Base-by-base conservation (phyloP, 495 filamentous ascomycete species). In the Terfezia claveryi region DNA sequence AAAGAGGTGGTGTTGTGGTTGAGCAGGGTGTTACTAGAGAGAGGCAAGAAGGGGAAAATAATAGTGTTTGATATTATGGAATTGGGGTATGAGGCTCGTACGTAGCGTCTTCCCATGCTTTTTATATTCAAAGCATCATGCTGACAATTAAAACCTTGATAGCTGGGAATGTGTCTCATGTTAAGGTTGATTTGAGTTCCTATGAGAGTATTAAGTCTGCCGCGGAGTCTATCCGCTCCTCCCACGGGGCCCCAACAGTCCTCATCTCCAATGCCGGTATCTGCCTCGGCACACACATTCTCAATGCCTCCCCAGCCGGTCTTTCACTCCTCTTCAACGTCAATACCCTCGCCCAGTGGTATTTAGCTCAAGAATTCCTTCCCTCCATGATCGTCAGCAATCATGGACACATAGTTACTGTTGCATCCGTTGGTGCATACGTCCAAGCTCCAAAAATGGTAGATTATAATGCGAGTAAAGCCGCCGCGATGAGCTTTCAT, bases 181-280 rank as follows among this genome's bases (percentile, higher is more conserved):
- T 49, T 49, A n/a, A 49, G 44, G 14, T 49, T 32, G 27, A 32
- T 7, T 32, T 32, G 27, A 32, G 27, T 32, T 32, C 36, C 17
- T 9, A 49, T 8, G 16, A 11, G 17, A 37, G 14, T 12, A 16
- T 37, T 8, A 9, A 23, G 16, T 16, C 17, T 20, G 27, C 37
- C 8, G 14, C 36, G 16, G 11, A 20, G 41, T 27, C 54, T 32
- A 73, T 85, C 66, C 74, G 75, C 52, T 62, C 64, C 17, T 65
- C 71, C 5, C 67, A 82, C 55, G 82, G 82, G 57, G 49, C 72
- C 7, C 83, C 83, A 0, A 85, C 80, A 1, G 69, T 86, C 56
- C 68, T 87, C 0, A 80, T 87, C 68, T 83, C 84, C 71, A 87
- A 86, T 63, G 82, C 82, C 1, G 82, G 81, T 53, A 71, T 82